A percentile compares a stretch with the other conserved stretches of the same genome.
phyloP scores from a whole-genome alignment of 2,329 filamentous ascomycete genomes.

The Penicillium polonicum region DNA sequence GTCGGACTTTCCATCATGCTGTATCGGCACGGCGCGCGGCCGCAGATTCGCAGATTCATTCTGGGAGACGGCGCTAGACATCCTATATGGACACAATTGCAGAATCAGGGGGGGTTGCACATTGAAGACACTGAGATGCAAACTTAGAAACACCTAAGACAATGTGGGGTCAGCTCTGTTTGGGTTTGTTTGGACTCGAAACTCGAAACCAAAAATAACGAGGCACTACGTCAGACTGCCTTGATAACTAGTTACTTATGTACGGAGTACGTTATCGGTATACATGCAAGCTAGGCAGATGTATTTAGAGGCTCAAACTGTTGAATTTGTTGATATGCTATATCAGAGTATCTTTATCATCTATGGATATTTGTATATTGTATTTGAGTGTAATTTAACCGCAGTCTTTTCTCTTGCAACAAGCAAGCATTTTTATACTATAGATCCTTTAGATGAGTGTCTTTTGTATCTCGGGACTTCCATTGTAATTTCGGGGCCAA shows the following conservation, averaged over 20 bases:
- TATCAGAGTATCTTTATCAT: neutral
- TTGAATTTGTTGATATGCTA: neutral
- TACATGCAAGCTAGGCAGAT: conserved; percentile 1
- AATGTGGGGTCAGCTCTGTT: conserved; percentile 1
- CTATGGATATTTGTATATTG: no score
- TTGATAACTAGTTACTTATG: neutral
- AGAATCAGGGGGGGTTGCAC: conserved; percentile 12
- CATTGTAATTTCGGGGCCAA: neutral
- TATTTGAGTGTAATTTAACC: neutral
- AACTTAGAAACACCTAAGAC: neutral
- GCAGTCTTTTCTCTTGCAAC: neutral
- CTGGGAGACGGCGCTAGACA: conserved; percentile 32
- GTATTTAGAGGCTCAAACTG: neutral
- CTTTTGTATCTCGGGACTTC: neutral
- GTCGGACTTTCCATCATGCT: conserved; percentile 25
- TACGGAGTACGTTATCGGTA: neutral
- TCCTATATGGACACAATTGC: conserved; percentile 21
- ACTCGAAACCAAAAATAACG: conserved; percentile 4
- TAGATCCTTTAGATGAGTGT: neutral
- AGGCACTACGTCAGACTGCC: conserved; percentile 6
- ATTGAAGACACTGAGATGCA: conserved; percentile 13
- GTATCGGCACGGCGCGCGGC: conserved; percentile 34
- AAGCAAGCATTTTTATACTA: neutral
- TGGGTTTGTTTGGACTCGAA: neutral
- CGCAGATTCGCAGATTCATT: conserved; percentile 32